A percentile compares a stretch with the other conserved stretches of the same genome.
These are phyloP conservation scores for Paramecium octaurelia DNA, from an alignment of 73 alveolate species.

Conservation along the genomic window DNA sequence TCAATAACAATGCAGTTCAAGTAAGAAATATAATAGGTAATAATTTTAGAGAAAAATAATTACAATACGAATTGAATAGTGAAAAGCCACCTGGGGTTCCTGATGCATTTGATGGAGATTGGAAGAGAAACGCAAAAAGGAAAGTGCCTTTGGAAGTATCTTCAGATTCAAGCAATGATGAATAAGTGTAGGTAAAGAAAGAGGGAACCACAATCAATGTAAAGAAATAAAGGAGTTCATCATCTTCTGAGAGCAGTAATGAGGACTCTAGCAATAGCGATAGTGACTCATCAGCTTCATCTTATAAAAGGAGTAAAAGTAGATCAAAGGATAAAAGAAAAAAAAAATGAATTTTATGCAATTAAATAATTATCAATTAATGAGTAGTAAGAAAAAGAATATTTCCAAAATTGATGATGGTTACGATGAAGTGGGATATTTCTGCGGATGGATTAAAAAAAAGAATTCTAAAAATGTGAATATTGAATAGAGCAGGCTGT, in stretches of 20 bases:
- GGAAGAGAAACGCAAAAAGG: neutral
- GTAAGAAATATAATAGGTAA: constrained; percentile 28
- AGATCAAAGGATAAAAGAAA: neutral
- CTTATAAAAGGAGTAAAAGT: neutral
- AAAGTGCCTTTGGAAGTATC: neutral
- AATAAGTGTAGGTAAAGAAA: neutral
- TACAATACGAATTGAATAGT: constrained; percentile 52
- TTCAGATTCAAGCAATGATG: constrained; percentile 27
- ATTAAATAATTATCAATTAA: neutral
- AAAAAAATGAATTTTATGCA: neutral
- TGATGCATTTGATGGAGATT: constrained; percentile 34
- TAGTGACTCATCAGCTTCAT: constrained; percentile 9
- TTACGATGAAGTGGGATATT: neutral
- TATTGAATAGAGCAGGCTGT: neutral
- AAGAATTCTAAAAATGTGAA: neutral
- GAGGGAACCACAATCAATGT: constrained; percentile 12
- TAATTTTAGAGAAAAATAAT: constrained; percentile 57
- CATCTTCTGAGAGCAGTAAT: constrained; percentile 43
- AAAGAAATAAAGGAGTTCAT: constrained; percentile 25
- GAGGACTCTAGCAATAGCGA: constrained; percentile 18
- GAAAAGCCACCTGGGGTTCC: neutral
- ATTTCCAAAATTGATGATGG: neutral
- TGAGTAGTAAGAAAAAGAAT: neutral
- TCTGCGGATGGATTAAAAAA: neutral
- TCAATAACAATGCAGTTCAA: constrained; percentile 78